Conservation (phyloP, 768 basidiomycete species). For the Tulasnella sp. region DNA sequence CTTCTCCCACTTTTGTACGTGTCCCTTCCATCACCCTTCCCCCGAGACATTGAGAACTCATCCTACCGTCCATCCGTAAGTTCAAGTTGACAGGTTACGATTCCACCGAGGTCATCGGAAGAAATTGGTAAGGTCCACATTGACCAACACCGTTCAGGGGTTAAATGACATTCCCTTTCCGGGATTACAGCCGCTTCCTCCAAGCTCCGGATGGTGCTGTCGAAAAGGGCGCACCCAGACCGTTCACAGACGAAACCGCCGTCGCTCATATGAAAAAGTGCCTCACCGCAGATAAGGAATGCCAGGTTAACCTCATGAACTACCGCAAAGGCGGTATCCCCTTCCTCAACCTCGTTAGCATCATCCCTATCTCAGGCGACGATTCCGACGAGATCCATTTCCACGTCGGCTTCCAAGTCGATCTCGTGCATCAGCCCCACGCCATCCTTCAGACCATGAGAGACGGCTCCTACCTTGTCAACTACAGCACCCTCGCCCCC, state of each 20-base stretch:
- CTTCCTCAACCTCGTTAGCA: slow-evolving; percentile 86
- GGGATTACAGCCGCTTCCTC: slow-evolving; percentile 44
- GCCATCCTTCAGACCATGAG: slow-evolving; percentile 67
- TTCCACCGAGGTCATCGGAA: slow-evolving; percentile 67
- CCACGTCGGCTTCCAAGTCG: slow-evolving; percentile 93
- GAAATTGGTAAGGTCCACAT: slow-evolving; percentile 54
- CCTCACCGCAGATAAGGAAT: slow-evolving; percentile 68
- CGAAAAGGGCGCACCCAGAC: slow-evolving; percentile 40
- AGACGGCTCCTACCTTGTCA: slow-evolving; percentile 65
- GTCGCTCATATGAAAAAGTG: slow-evolving; percentile 54
- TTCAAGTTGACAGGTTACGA: slow-evolving; percentile 56
- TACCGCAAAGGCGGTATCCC: slow-evolving; percentile 73
- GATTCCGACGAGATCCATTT: slow-evolving; percentile 66
- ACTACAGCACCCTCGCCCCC: slow-evolving; percentile 33
- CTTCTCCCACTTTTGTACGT: slow-evolving; percentile 68
- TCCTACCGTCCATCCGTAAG: not conserved
- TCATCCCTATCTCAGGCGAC: slow-evolving; percentile 75
- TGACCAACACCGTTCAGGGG: not conserved
- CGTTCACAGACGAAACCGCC: slow-evolving; percentile 50
- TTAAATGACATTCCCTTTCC: not conserved
- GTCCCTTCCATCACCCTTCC: not conserved
- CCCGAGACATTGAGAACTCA: not conserved
- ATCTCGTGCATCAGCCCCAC: slow-evolving; percentile 77
- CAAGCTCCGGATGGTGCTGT: slow-evolving; percentile 61
- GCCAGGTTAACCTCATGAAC: slow-evolving; percentile 79